Evolutionary conservation across 306 rosid genomes (phyloP).

Genomic region (Gleditsia sinensis): DNA sequence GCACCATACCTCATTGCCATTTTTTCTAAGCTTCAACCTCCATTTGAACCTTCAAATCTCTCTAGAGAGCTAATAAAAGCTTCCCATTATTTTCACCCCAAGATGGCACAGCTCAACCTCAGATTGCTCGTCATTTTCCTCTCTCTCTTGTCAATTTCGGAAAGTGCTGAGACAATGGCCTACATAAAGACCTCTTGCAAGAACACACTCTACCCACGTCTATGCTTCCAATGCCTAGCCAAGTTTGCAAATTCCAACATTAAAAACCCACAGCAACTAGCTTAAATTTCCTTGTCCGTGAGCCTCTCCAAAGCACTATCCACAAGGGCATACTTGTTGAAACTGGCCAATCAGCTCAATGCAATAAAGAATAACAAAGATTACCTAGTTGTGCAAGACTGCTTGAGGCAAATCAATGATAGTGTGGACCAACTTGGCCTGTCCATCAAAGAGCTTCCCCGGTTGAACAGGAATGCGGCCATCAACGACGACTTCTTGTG

Average conservation of each 20-base stretch:
- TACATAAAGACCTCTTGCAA: slow-evolving; percentile 54
- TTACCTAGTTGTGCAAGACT: slow-evolving; percentile 39
- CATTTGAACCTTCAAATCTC: not conserved
- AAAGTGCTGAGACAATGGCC: slow-evolving; percentile 26
- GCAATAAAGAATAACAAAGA: slow-evolving; percentile 21
- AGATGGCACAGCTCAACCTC: slow-evolving; percentile 45
- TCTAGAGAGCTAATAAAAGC: too few relatives aligned
- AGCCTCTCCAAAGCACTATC: slow-evolving; percentile 52
- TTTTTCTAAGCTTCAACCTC: not conserved
- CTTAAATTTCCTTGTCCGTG: slow-evolving; percentile 51
- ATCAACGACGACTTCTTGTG: slow-evolving; percentile 45
- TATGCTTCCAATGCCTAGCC: slow-evolving; percentile 50
- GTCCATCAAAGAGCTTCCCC: slow-evolving; percentile 46
- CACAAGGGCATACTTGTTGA: slow-evolving; percentile 45
- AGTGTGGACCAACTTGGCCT: slow-evolving; percentile 44
- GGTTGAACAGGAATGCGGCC: slow-evolving; percentile 26
- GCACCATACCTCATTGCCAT: not conserved
- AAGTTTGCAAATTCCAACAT: slow-evolving; percentile 35
- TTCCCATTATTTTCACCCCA: not conserved
- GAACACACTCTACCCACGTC: slow-evolving; percentile 45
- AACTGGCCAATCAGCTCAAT: slow-evolving; percentile 41
- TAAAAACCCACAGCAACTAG: slow-evolving; percentile 43
- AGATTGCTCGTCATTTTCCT: slow-evolving; percentile 27
- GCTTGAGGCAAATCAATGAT: too few relatives aligned
- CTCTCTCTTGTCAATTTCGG: slow-evolving; percentile 15